Percentiles rank a stretch among this genome's conserved stretches.
These are phyloP conservation scores for Stephania japonica DNA, from an alignment of 164 flowering plant genomes.

Conservation along the genomic window DNA sequence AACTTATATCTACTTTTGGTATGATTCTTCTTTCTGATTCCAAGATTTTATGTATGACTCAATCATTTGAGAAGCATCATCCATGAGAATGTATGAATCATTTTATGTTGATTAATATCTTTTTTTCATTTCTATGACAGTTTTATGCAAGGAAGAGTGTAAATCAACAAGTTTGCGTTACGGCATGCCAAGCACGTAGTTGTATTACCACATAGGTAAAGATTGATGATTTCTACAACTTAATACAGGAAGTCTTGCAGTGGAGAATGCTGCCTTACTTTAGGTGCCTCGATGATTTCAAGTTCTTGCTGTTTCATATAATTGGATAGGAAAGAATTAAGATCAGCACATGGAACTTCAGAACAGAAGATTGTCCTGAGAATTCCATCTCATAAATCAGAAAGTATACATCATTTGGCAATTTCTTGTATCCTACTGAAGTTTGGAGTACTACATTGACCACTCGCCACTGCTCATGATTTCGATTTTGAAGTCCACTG, in stretches of 20 bases:
- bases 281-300: background rate
- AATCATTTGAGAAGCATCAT: background rate
- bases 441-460: conserved; percentile 3
- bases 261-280: background rate
- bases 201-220: too few relatives aligned
- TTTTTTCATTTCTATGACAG: background rate
- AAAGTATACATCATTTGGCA: background rate
- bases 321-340: background rate
- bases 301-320: background rate
- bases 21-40: too few relatives aligned
- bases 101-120: background rate
- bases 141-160: background rate
- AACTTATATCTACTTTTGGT: too few relatives aligned
- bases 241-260: background rate
- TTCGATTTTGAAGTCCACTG: background rate
- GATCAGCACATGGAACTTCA: background rate
- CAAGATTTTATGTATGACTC: too few relatives aligned
- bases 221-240: background rate
- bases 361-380: background rate
- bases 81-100: background rate
- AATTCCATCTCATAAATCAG: background rate
- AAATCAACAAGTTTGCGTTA: background rate
- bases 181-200: background rate
- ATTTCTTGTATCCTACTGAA: background rate
- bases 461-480: conserved; percentile 3